Base-by-base conservation (phyloP, 2,329 filamentous ascomycete species). In the Ophiostoma quercus region DNA sequence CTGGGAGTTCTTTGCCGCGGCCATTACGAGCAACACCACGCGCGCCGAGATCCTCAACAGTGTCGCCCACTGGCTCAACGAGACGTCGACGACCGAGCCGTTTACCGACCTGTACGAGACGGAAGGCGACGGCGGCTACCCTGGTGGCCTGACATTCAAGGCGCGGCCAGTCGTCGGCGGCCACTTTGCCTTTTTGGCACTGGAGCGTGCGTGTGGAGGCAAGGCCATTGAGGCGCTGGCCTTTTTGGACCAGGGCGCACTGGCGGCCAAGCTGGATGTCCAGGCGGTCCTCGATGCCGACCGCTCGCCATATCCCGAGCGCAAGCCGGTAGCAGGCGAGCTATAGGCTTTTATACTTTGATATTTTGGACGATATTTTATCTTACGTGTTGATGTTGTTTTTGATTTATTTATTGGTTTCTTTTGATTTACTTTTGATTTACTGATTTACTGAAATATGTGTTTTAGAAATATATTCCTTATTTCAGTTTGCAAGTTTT, bases 1-100 rank as follows among this genome's bases (percentile, higher is more conserved):
- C 79, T 96, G 92, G 92, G 90, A 95, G 75, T 93, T 96, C 77
- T 94, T 95, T 78, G 91, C 92, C 0, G 92, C 92, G 66, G 91
- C 92, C 1, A 90, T 96, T 5, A 87, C 91, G 3, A 88, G 87
- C 74, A 85, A 86, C 76, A 80, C 84, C 71, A 90, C 90, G 1
- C 85, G 92, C 69, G 83, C 84, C 2, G 87, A 90, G 77, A 92
- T 96, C 67, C 80, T 95, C 47, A 84, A 92, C 71, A 85, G 87
- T 22, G 89, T 95, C 57, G 91, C 91, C 0, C 82, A 81, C 70
- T 96, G 92, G 92, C 83, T 96, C 71, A 96, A 95, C 76, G 91
- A 96, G 79, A 96, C 92, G 0, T 82, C 79, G 22, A 94, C 88
- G 9, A 90, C 94, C 78, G 83, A 88, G 12, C 90, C 92, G 0